Conservation (phyloP, 2,329 filamentous ascomycete species). For the Paracamarosporium sp. region DNA sequence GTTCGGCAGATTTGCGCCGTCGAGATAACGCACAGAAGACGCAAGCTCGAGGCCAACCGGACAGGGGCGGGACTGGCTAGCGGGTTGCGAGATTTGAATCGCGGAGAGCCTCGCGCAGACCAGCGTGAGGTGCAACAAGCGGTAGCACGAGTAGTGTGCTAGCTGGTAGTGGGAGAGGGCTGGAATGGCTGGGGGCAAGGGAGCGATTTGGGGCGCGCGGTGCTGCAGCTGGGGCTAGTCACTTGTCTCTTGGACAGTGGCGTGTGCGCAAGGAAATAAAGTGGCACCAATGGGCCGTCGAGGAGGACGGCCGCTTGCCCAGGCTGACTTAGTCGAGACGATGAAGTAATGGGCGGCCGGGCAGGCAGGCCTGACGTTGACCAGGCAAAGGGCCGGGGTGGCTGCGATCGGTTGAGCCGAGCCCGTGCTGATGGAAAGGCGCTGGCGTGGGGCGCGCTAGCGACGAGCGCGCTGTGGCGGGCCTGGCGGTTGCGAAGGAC, state of each 20-base stretch:
- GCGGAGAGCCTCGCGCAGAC: constrained; percentile 42
- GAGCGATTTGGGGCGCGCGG: constrained; percentile 32
- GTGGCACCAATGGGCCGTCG: constrained; percentile 42
- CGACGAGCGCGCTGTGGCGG: constrained; percentile 18
- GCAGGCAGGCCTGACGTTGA: constrained; percentile 28
- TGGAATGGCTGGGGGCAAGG: constrained; percentile 19
- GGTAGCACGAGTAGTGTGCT: constrained; percentile 43
- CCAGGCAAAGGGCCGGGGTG: constrained; percentile 11
- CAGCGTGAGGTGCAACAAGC: constrained; percentile 42
- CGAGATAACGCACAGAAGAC: constrained; percentile 48
- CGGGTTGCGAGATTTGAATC: constrained; percentile 38
- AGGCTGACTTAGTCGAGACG: constrained; percentile 39
- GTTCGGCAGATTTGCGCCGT: constrained; percentile 50
- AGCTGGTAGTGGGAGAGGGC: constrained; percentile 37
- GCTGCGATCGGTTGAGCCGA: constrained; percentile 42
- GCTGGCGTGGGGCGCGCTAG: constrained; percentile 32
- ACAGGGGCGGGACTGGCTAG: constrained; percentile 31
- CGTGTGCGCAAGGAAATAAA: constrained; percentile 45
- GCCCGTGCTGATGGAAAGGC: constrained; percentile 40
- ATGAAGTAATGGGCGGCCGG: constrained; percentile 46
- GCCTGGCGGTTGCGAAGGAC: constrained; percentile 29
- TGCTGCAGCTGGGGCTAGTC: constrained; percentile 37
- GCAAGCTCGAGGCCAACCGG: constrained; percentile 41
- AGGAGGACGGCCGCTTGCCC: constrained; percentile 36
- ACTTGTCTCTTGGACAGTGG: constrained; percentile 31